phyloP scores from a whole-genome alignment of 352 stramenopile genomes.

The Phytophthora crassamura region DNA sequence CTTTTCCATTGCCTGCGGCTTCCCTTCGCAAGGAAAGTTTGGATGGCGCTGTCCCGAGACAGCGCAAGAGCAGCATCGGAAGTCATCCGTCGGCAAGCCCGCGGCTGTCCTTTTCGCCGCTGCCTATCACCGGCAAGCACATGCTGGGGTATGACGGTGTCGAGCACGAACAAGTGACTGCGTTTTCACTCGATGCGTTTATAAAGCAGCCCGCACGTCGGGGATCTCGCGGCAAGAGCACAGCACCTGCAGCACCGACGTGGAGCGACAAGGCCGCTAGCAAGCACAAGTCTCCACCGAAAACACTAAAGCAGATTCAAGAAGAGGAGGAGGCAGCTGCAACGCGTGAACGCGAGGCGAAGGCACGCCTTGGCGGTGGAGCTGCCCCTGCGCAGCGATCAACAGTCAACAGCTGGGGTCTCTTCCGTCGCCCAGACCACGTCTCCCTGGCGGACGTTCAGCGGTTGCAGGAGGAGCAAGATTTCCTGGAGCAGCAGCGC shows the following conservation, averaged over 20 bases:
- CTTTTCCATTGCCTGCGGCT: slow-evolving; percentile 34
- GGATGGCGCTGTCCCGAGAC: slow-evolving; percentile 25
- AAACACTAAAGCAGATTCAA: slow-evolving; percentile 75
- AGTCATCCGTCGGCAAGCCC: slow-evolving; percentile 45
- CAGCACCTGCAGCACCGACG: slow-evolving; percentile 16
- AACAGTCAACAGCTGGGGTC: slow-evolving; percentile 77
- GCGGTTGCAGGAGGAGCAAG: slow-evolving; percentile 65
- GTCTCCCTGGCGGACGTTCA: slow-evolving; percentile 75
- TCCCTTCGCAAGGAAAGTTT: slow-evolving; percentile 43
- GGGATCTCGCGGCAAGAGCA: slow-evolving; percentile 17
- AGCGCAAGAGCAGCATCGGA: slow-evolving; percentile 37
- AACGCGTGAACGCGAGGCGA: slow-evolving; percentile 50
- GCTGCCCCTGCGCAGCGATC: slow-evolving; percentile 32
- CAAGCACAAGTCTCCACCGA: slow-evolving; percentile 30
- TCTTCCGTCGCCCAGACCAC: slow-evolving; percentile 49
- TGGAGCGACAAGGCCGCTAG: slow-evolving; percentile 27
- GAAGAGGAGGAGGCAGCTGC: slow-evolving; percentile 58
- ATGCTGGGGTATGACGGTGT: slow-evolving; percentile 59
- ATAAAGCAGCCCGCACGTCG: slow-evolving; percentile 54
- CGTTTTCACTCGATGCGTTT: slow-evolving; percentile 73
- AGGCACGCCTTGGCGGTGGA: slow-evolving; percentile 42
- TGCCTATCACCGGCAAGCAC: slow-evolving; percentile 32
- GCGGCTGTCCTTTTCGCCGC: slow-evolving; percentile 30
- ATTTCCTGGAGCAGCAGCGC: slow-evolving; percentile 69
- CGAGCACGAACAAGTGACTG: slow-evolving; percentile 47